A percentile compares a stretch with the other conserved stretches of the same genome.
Conservation (phyloP, 1,284 basidiomycete species). For the Pseudozyma hubeiensis region DNA sequence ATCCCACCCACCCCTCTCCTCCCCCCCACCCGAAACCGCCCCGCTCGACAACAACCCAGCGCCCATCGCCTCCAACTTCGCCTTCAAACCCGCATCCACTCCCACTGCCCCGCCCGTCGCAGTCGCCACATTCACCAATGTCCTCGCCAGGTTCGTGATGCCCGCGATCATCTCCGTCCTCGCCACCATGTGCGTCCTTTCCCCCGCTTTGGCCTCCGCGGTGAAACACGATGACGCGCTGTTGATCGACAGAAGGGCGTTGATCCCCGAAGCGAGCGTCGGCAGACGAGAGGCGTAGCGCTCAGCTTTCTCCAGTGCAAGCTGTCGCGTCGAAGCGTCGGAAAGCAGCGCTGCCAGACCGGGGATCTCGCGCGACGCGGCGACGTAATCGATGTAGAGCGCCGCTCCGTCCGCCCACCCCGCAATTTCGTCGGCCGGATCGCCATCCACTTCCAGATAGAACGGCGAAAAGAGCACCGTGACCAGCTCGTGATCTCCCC, state of each 20-base stretch:
- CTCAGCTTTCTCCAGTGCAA: slow-evolving; percentile 40
- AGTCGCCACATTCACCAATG: slow-evolving; percentile 27
- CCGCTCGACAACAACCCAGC: slow-evolving; percentile 11
- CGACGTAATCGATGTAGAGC: slow-evolving; percentile 60
- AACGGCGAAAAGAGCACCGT: slow-evolving; percentile 80
- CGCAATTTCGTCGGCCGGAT: slow-evolving; percentile 45
- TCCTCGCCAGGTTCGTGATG: slow-evolving; percentile 70
- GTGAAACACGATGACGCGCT: slow-evolving; percentile 7
- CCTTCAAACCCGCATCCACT: background rate
- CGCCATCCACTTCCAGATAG: slow-evolving; percentile 75
- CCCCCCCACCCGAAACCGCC: slow-evolving; percentile 14
- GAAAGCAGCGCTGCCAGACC: slow-evolving; percentile 70
- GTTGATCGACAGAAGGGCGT: slow-evolving; percentile 64
- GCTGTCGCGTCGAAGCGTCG: slow-evolving; percentile 60
- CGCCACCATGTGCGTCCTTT: slow-evolving; percentile 77
- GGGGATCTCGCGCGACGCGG: slow-evolving; percentile 74
- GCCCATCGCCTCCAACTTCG: slow-evolving; percentile 16
- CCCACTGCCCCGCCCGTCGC: background rate
- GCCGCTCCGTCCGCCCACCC: slow-evolving; percentile 66
- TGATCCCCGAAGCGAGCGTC: slow-evolving; percentile 71
- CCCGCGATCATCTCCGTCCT: slow-evolving; percentile 79
- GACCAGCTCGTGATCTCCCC: slow-evolving; percentile 81
- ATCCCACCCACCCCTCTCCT: background rate
- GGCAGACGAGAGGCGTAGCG: slow-evolving; percentile 75
- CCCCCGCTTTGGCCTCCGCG: slow-evolving; percentile 59